Percentiles rank a stretch among this genome's conserved stretches.
These are phyloP conservation scores for Tetradesmus lagerheimii DNA, from an alignment of 139 green algal genomes.

Conservation along the genomic window DNA sequence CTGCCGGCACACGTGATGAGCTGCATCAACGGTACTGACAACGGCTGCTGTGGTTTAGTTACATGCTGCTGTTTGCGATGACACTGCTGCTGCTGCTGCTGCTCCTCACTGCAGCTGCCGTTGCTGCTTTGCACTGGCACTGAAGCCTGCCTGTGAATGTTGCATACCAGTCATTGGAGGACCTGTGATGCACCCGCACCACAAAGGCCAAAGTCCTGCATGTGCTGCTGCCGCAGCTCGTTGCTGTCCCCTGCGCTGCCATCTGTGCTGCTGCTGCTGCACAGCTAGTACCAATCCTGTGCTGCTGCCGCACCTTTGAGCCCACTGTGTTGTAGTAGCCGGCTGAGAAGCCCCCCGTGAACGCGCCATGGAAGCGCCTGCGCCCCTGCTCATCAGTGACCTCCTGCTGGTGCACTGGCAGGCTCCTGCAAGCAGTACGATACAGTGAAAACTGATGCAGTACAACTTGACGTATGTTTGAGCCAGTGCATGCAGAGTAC, in stretches of 20 bases:
- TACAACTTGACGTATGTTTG: neutral
- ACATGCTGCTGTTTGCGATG: no score
- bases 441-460: no score
- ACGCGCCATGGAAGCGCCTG: slow-evolving; percentile 93
- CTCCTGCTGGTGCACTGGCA: slow-evolving; percentile 79
- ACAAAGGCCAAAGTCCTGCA: no score
- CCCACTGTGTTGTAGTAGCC: slow-evolving; percentile 97
- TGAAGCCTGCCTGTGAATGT: no score
- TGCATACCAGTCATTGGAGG: no score
- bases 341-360: slow-evolving; percentile 94
- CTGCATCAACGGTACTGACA: no score
- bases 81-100: neutral
- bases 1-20: no score
- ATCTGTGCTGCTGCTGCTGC: neutral
- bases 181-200: no score
- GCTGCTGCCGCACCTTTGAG: slow-evolving; percentile 65
- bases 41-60: neutral
- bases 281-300: neutral
- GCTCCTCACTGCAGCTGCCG: neutral
- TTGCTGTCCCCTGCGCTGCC: neutral
- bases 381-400: slow-evolving; percentile 86
- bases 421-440: neutral
- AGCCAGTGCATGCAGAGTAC: neutral
- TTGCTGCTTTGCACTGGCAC: no score
- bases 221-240: neutral